Evolutionary conservation across 2,329 filamentous ascomycete species (phyloP), one percentile per base, ranked within the genome.

Genomic region (Didymellaceae sp.): DNA sequence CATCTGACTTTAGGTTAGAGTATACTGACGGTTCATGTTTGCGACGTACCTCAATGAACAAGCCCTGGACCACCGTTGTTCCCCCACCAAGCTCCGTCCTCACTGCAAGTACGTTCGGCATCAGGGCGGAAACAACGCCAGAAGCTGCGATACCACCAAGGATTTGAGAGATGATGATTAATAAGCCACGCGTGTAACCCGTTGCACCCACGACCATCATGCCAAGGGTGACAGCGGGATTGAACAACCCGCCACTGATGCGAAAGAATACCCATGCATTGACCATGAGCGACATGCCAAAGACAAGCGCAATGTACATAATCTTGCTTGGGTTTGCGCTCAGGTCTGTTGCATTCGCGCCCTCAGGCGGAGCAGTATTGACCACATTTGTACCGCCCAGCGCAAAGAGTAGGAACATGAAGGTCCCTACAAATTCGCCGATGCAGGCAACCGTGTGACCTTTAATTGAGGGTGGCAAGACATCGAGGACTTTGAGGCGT

Each of bases 121-220:
- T 76, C 17, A 78, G 66, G 2, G 63, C 70, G 1, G 69, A 72
- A 3, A 78, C 75, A 4, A 79, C 56, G 5, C 58, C 77, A 13
- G 77, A 69, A 28, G 77, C 70, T 7, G 73, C 63, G 41, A 80
- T 77, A 26, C 66, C 72, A 26, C 73, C 77, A 8, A 77, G 54
- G 5, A 79, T 65, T 57, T 79, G 77, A 4, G 75, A 58, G 50
- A 78, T 57, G 55, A 78, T 72, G 54, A 78, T 65, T 22, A 79
- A 49, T 9, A 47, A 46, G 5, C 71, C 77, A 35, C 77, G 71
- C 11, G 67, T 25, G 74, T 75, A 78, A 11, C 65, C 65, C 16
- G 78, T 67, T 4, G 75, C 76, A 33, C 77, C 77, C 38, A 78
- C 74, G 32, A 52, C 11, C 43, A 46, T 47, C 49, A 52, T 52